A percentile compares a stretch with the other conserved stretches of the same genome.
These are phyloP conservation scores for Globisporangium alternatum DNA, from an alignment of 352 stramenopile genomes.

Conservation along the genomic window DNA sequence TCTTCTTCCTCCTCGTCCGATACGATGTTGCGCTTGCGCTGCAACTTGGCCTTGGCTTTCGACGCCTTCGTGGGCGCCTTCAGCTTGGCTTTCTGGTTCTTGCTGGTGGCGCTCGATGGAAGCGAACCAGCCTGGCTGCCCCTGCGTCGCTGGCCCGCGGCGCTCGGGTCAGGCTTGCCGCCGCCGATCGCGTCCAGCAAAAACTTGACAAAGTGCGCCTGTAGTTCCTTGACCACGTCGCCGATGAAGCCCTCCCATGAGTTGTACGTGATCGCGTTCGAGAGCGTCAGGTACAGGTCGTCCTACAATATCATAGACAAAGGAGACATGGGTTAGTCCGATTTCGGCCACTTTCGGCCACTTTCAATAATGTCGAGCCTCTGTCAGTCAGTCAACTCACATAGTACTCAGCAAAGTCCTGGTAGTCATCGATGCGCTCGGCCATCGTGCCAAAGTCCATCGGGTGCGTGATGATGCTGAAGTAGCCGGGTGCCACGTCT, in stretches of 20 bases:
- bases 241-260: slow-evolving; percentile 56
- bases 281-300: slow-evolving; percentile 70
- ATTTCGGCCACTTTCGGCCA: neutral
- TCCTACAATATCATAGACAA: slow-evolving; percentile 31
- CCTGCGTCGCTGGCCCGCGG: slow-evolving; percentile 3
- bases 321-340: slow-evolving; percentile 12
- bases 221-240: slow-evolving; percentile 56
- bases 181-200: slow-evolving; percentile 55
- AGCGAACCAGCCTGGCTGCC: neutral
- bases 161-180: slow-evolving; percentile 21
- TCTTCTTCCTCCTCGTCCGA: slow-evolving; percentile 48
- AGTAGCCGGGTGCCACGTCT: slow-evolving; percentile 91
- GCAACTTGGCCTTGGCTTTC: neutral
- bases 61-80: slow-evolving; percentile 16
- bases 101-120: slow-evolving; percentile 6
- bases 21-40: slow-evolving; percentile 10
- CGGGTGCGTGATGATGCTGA: slow-evolving; percentile 79
- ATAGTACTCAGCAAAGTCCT: slow-evolving; percentile 72
- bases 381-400: slow-evolving; percentile 29
- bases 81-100: slow-evolving; percentile 22
- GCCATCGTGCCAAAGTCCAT: slow-evolving; percentile 96
- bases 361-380: slow-evolving; percentile 1
- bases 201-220: slow-evolving; percentile 75
- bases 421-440: slow-evolving; percentile 73
- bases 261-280: slow-evolving; percentile 84